These are phyloP conservation scores for Arthrinium puccinioides DNA, from an alignment of 2,329 filamentous ascomycete genomes.

Conservation along the genomic window DNA sequence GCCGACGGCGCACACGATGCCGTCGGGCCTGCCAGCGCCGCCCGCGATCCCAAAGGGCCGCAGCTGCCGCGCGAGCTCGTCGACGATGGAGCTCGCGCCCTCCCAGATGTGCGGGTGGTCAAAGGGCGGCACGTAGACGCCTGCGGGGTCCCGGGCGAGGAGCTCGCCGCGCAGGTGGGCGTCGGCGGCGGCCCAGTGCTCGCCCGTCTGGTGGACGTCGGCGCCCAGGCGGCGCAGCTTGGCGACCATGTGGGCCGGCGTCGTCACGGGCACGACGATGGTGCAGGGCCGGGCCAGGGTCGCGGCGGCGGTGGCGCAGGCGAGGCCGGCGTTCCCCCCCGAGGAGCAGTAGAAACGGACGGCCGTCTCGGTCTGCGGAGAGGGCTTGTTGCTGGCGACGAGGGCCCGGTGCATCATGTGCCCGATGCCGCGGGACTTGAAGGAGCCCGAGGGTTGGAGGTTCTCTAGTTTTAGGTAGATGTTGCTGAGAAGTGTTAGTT, in stretches of 20 bases:
- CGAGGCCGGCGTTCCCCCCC: slow-evolving; percentile 80
- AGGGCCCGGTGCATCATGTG: slow-evolving; percentile 51
- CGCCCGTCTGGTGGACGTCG: slow-evolving; percentile 61
- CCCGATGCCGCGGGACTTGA: slow-evolving; percentile 76
- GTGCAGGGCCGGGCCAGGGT: slow-evolving; percentile 60
- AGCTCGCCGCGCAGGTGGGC: slow-evolving; percentile 53
- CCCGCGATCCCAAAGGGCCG: slow-evolving; percentile 14
- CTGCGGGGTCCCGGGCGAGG: slow-evolving; percentile 38
- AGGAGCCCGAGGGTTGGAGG: slow-evolving; percentile 76
- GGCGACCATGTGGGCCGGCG: slow-evolving; percentile 61
- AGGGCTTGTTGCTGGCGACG: slow-evolving; percentile 21
- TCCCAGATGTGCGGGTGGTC: slow-evolving; percentile 63
- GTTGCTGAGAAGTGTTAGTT: no score
- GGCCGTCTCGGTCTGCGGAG: slow-evolving; percentile 16
- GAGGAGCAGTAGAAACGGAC: slow-evolving; percentile 73
- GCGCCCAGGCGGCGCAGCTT: slow-evolving; percentile 65
- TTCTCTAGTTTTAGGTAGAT: slow-evolving; percentile 83
- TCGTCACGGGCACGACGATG: slow-evolving; percentile 64
- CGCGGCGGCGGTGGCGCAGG: slow-evolving; percentile 66
- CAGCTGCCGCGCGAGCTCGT: slow-evolving; percentile 36
- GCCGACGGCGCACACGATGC: slow-evolving; percentile 70
- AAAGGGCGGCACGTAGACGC: slow-evolving; percentile 63
- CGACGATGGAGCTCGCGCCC: slow-evolving; percentile 53
- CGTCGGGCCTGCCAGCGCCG: slow-evolving; percentile 37
- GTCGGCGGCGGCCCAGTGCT: slow-evolving; percentile 64